phyloP scores from a whole-genome alignment of 2,329 filamentous ascomycete genomes.

The Sarocladium kiliense region DNA sequence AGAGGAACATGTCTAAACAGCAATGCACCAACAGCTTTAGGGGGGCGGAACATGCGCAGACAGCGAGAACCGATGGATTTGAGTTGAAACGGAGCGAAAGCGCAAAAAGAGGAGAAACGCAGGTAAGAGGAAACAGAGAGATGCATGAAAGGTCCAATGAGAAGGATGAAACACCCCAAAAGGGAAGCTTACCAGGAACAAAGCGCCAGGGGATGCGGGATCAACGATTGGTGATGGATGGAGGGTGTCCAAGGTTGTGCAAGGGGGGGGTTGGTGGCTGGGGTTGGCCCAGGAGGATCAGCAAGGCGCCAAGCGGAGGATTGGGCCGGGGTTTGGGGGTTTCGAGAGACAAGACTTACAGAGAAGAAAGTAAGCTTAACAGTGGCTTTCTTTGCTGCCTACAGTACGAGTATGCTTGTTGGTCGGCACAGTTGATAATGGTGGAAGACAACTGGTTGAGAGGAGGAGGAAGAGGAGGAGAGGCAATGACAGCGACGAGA shows the following conservation, averaged over 20 bases:
- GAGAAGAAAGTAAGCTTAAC: no score
- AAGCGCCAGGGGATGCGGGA: neutral
- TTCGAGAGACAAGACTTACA: no score
- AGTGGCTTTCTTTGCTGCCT: no score
- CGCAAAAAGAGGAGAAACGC: no score
- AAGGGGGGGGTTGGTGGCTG: neutral
- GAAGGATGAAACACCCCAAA: slow-evolving; percentile 6
- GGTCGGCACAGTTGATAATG: no score
- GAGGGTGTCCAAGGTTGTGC: neutral
- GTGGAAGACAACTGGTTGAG: no score
- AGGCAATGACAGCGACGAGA: no score
- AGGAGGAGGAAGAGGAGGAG: no score
- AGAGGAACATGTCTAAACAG: neutral
- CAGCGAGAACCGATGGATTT: no score
- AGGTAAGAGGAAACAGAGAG: neutral
- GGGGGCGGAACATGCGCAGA: no score
- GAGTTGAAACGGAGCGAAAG: no score
- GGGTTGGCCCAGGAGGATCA: neutral
- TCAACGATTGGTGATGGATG: neutral
- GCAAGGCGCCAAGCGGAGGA: neutral
- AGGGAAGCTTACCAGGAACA: slow-evolving; percentile 2
- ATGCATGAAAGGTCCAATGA: slow-evolving; percentile 6
- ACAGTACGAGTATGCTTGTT: no score
- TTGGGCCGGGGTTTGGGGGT: neutral
- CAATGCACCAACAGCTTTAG: neutral